Evolutionary conservation across 768 basidiomycete genomes (phyloP).

Genomic region (Royoungia palumana): DNA sequence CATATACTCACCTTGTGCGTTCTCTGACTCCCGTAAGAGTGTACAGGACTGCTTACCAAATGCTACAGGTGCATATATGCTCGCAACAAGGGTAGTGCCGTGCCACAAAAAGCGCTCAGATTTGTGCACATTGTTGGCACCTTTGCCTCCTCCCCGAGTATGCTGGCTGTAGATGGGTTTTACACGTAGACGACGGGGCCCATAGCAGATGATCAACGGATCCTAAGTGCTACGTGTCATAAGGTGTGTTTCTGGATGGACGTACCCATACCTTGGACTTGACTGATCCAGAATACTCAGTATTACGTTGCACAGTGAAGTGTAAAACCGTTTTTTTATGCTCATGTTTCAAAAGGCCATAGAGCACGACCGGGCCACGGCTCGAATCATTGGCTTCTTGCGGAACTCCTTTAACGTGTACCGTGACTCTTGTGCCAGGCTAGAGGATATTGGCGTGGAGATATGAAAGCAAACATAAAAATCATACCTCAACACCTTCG

Average conservation of each 20-base stretch:
- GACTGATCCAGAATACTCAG: constrained; percentile 86
- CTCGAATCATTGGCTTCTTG: constrained; percentile 43
- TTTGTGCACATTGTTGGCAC: constrained; percentile 96
- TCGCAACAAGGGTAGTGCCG: constrained; percentile 77
- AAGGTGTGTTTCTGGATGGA: not conserved
- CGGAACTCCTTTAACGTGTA: constrained; percentile 76
- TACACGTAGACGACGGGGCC: constrained; percentile 78
- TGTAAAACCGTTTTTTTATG: constrained; percentile 93
- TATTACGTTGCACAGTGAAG: constrained; percentile 91
- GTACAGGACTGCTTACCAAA: constrained; percentile 80
- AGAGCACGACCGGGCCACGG: constrained; percentile 57
- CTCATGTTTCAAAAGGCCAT: constrained; percentile 89
- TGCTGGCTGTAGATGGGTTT: constrained; percentile 94
- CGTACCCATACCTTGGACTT: constrained; percentile 71
- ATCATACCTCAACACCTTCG: constrained; percentile 68
- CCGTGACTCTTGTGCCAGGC: constrained; percentile 79
- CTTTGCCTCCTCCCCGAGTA: constrained; percentile 83
- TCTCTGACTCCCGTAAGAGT: constrained; percentile 66
- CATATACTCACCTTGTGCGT: constrained; percentile 56
- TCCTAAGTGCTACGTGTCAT: constrained; percentile 48
- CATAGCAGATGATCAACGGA: constrained; percentile 82
- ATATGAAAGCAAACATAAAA: not conserved
- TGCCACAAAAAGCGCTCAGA: constrained; percentile 88
- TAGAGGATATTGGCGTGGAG: constrained; percentile 26
- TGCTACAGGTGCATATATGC: constrained; percentile 81